Conservation (phyloP, 2,329 filamentous ascomycete genomes). For the Exophiala bonariae region DNA sequence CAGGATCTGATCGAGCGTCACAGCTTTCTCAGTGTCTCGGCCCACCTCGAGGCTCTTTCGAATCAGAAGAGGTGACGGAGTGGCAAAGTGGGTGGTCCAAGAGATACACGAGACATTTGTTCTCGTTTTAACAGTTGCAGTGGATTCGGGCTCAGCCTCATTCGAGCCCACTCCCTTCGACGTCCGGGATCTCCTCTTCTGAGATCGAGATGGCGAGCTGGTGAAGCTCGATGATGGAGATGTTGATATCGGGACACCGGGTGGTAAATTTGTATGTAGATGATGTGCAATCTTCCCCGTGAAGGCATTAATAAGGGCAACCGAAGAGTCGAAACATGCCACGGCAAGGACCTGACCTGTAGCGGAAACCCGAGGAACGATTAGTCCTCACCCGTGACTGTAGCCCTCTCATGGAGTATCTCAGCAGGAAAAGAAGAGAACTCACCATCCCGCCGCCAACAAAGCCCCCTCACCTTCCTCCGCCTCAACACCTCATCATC, state of each 20-base stretch:
- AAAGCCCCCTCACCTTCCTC: slow-evolving; percentile 39
- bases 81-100: slow-evolving; percentile 58
- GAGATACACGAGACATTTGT: slow-evolving; percentile 34
- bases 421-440: slow-evolving; percentile 16
- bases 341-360: slow-evolving; percentile 75
- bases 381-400: too few relatives aligned
- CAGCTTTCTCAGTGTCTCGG: slow-evolving; percentile 32
- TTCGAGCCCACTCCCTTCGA: background rate
- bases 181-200: background rate
- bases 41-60: slow-evolving; percentile 37
- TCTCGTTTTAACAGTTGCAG: background rate
- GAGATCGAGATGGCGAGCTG: background rate
- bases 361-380: too few relatives aligned
- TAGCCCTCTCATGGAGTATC: too few relatives aligned
- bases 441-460: slow-evolving; percentile 69
- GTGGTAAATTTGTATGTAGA: slow-evolving; percentile 15
- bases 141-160: background rate
- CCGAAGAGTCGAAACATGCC: slow-evolving; percentile 77
- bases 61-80: slow-evolving; percentile 41
- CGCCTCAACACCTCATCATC: too few relatives aligned
- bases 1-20: slow-evolving; percentile 45
- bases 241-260: background rate
- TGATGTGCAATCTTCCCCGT: slow-evolving; percentile 75
- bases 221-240: background rate
- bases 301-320: slow-evolving; percentile 75